A percentile compares a stretch with the other conserved stretches of the same genome.
Evolutionary conservation across 2,329 filamentous ascomycete genomes (phyloP).

Genomic region (Penicillium oxalicum): DNA sequence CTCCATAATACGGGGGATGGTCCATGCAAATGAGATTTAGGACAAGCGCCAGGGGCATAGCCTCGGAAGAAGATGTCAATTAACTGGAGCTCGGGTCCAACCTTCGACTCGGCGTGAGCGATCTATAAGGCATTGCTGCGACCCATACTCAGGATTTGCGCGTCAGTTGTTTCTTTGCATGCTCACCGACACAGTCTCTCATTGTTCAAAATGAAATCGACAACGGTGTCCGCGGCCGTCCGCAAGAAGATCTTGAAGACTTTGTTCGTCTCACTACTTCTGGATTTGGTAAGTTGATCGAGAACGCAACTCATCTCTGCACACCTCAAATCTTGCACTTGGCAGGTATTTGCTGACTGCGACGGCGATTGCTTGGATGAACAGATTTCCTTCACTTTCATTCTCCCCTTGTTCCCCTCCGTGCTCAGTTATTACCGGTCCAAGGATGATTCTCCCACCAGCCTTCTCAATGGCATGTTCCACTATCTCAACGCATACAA

Average conservation of each 20-base stretch:
- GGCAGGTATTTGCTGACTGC: not conserved
- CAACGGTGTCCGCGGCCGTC: not conserved
- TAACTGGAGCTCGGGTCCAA: too few species aligned
- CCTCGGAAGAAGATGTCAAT: too few species aligned
- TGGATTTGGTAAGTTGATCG: not conserved
- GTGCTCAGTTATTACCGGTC: not conserved
- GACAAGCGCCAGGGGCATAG: too few species aligned
- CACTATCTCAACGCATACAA: not conserved
- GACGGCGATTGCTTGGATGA: too few species aligned
- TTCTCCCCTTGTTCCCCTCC: not conserved
- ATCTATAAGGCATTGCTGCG: too few species aligned
- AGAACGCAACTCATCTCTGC: not conserved
- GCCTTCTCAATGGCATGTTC: not conserved
- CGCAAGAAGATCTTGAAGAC: not conserved
- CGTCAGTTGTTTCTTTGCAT: too few species aligned
- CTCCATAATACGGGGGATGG: too few species aligned
- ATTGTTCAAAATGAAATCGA: not conserved
- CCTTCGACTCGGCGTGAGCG: too few species aligned
- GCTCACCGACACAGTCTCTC: too few species aligned
- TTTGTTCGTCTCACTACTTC: not conserved
- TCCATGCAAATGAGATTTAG: too few species aligned
- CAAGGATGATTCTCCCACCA: not conserved
- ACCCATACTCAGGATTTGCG: too few species aligned
- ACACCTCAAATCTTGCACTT: too few species aligned
- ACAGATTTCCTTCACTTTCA: slow-evolving; percentile 1